Base-by-base conservation (phyloP, 164 flowering plant species). In the Cinnamomum micranthum region DNA sequence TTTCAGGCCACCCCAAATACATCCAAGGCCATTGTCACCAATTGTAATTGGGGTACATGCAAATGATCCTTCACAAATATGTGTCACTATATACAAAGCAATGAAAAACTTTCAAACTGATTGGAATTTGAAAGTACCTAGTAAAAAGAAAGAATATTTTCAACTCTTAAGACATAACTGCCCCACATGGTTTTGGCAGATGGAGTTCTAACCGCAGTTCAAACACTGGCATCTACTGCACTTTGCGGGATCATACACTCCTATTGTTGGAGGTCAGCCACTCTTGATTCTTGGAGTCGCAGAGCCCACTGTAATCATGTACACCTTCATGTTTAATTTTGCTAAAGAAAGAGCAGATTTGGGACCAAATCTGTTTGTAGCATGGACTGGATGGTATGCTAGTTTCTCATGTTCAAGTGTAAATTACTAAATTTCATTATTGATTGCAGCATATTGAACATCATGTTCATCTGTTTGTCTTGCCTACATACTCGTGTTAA, bases 281-380 rank as follows among this genome's bases (percentile, higher is more conserved):
- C 81, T 96, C 83, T 84, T 96, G 78, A 92, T 96, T 65, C 81
- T 96, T 47, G 99, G 99, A 74, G 99, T 96, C 70, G 98, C 99
- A 20, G 99, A 96, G 84, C 99, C 99, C 1, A 96, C 99, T 63
- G 99, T 96, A n/a, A 87, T 96, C n/a, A 96, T 96, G 99, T 96
- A 94, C 84, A 92, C 97, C 1, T 93, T 95, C 87, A 89, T 96
- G 99, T 96, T 90, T 75, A 84, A 86, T 80, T 96, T 96, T 78
- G 97, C 93, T 19, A 93, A 92, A 81, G 90, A 87, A 69, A 82
- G 91, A 78, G 74, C 92, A 3, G 97, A 95, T 31, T 80, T 95
- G 86, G 99, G 99, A 23, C 88, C 86, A 67, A 77, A 88, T 47
- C 81, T 93, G 73, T 95, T 95, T 76, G 85, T 95, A 41, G 93